Evolutionary conservation across 169 alveolate species (phyloP).

Genomic region (Plasmodium coatneyi): DNA sequence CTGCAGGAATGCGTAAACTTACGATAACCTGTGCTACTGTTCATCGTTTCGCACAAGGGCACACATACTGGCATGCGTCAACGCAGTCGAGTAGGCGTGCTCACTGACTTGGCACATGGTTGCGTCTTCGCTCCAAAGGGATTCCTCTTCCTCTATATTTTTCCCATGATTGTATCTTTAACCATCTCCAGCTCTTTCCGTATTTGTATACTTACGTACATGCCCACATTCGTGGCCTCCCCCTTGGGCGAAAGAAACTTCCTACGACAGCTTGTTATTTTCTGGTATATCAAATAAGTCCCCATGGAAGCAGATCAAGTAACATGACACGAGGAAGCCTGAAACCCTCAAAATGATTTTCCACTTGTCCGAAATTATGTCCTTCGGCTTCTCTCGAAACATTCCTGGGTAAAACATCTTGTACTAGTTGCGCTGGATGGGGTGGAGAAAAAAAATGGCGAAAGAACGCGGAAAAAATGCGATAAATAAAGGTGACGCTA

Average conservation of each 20-base stretch:
- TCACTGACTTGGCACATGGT: neutral
- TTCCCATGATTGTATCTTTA: neutral
- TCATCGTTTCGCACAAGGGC: neutral
- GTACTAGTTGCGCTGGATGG: neutral
- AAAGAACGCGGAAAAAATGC: neutral
- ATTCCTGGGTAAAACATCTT: constrained; percentile 87
- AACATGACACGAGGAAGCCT: constrained; percentile 80
- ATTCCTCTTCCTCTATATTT: neutral
- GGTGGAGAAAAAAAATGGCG: neutral
- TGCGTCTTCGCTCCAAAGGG: neutral
- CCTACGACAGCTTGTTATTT: constrained; percentile 76
- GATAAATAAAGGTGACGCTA: neutral
- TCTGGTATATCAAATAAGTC: constrained; percentile 86
- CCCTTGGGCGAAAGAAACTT: neutral
- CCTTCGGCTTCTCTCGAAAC: constrained; percentile 81
- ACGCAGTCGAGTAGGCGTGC: neutral
- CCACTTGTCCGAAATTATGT: constrained; percentile 77
- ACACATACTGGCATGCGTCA: neutral
- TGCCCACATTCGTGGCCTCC: neutral
- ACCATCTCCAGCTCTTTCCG: neutral
- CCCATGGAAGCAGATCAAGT: constrained; percentile 83
- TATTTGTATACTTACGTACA: neutral
- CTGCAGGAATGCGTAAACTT: neutral
- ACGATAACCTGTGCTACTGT: neutral
- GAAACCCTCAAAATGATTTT: constrained; percentile 79